Evolutionary conservation across 768 basidiomycete genomes (phyloP).

Genomic region (Kwoniella dejecticola): DNA sequence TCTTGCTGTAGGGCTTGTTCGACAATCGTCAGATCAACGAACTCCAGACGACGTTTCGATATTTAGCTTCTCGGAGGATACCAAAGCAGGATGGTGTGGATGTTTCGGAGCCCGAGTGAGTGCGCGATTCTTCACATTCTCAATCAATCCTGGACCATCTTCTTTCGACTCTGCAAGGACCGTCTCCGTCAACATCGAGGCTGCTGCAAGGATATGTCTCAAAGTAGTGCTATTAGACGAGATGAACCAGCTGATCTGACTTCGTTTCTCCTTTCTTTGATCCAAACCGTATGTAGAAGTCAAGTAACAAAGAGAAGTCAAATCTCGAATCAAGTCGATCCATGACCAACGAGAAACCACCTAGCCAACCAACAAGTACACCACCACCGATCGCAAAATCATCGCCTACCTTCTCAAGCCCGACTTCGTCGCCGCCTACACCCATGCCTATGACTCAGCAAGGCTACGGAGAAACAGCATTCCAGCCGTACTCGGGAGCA

Average conservation of each 20-base stretch:
- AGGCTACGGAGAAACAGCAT: neutral
- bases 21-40: neutral
- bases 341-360: no score
- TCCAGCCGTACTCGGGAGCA: neutral
- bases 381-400: neutral
- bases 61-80: conserved; percentile 8
- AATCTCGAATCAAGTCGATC: no score
- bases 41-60: conserved; percentile 5
- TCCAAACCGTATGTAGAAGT: no score
- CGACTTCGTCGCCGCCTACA: neutral
- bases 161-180: no score
- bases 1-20: neutral
- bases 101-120: conserved; percentile 8
- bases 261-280: no score
- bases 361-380: no score
- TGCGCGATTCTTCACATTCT: no score
- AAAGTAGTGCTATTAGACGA: neutral
- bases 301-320: no score
- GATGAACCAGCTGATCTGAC: neutral
- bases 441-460: neutral
- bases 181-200: no score
- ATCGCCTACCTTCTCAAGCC: neutral
- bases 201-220: no score
- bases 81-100: neutral
- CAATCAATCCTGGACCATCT: no score